Conservation (phyloP, 2,329 filamentous ascomycete species). For the Xylaria polymorpha region DNA sequence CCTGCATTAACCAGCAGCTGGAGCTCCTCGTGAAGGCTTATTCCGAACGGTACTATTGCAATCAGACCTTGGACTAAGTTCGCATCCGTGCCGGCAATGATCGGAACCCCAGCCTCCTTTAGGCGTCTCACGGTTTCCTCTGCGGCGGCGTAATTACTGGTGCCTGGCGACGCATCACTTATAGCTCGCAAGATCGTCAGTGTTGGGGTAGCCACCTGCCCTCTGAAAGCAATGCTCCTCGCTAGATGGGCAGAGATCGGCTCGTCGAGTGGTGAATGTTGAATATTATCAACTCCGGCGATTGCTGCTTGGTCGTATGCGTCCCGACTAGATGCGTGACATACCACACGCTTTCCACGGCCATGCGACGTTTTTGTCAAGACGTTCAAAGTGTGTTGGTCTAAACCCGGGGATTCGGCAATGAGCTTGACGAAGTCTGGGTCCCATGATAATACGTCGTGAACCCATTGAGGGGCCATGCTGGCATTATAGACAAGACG, state of each 20-base stretch:
- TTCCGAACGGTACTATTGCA: slow-evolving; percentile 27
- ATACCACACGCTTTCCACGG: slow-evolving; percentile 27
- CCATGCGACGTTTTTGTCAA: slow-evolving; percentile 25
- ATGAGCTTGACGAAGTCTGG: slow-evolving; percentile 35
- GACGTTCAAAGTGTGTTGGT: slow-evolving; percentile 28
- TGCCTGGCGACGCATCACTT: slow-evolving; percentile 15
- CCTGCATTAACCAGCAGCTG: slow-evolving; percentile 32
- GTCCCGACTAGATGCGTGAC: slow-evolving; percentile 25
- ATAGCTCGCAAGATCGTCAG: slow-evolving; percentile 33
- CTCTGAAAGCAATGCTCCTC: slow-evolving; percentile 9
- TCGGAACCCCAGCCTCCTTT: slow-evolving; percentile 30
- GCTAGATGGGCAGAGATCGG: slow-evolving; percentile 21
- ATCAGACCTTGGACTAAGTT: slow-evolving; percentile 17
- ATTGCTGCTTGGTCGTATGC: slow-evolving; percentile 29
- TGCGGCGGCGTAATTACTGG: slow-evolving; percentile 27
- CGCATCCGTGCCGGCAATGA: slow-evolving; percentile 34
- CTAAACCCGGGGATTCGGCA: slow-evolving; percentile 30
- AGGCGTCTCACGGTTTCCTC: slow-evolving; percentile 29
- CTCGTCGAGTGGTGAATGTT: slow-evolving; percentile 28
- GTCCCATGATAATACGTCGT: slow-evolving; percentile 25
- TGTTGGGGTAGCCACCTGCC: slow-evolving; percentile 28
- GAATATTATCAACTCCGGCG: slow-evolving; percentile 31
- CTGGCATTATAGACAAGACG: slow-evolving; percentile 26
- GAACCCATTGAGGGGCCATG: slow-evolving; percentile 28
- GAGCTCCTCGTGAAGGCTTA: slow-evolving; percentile 33